phyloP scores from a whole-genome alignment of 805 yeast genomes.

The Metschnikowia sp. region DNA sequence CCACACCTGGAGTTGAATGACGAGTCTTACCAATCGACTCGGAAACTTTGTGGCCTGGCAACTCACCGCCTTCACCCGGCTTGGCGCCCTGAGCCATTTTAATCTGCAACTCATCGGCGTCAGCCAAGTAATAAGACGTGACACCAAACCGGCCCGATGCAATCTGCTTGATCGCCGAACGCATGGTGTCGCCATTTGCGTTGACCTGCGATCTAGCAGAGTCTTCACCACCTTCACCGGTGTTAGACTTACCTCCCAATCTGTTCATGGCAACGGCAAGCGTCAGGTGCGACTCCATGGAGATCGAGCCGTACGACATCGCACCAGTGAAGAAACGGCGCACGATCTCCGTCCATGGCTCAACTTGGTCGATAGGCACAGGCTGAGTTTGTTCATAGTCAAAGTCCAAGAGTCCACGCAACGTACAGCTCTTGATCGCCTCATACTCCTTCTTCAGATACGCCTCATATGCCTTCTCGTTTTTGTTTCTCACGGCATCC shows the following conservation, averaged over 20 bases:
- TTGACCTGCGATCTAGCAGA: conserved; percentile 79
- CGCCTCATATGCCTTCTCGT: conserved; percentile 87
- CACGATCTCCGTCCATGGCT: conserved; percentile 99
- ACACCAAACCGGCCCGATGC: conserved; percentile 99
- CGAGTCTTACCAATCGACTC: conserved; percentile 88
- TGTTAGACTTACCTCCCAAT: conserved; percentile 94
- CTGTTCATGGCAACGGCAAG: conserved; percentile 98
- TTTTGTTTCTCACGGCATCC: conserved; percentile 97
- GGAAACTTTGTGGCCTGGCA: conserved; percentile 91
- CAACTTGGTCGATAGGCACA: conserved; percentile 95
- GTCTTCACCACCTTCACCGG: conserved; percentile 99
- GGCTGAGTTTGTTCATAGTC: conserved; percentile 69
- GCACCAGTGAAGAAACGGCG: conserved; percentile 99
- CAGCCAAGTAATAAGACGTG: conserved; percentile 88
- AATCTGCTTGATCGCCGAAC: conserved; percentile 97
- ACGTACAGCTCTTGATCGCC: conserved; percentile 87
- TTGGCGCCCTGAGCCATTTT: conserved; percentile 99
- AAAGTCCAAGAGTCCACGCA: conserved; percentile 90
- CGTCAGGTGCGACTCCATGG: conserved; percentile 98
- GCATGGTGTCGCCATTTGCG: conserved; percentile 93
- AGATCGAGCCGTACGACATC: conserved; percentile 97
- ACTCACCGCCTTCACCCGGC: conserved; percentile 99
- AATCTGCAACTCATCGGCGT: conserved; percentile 96
- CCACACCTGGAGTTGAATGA: conserved; percentile 96
- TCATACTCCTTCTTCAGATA: conserved; percentile 88